A percentile compares a stretch with the other conserved stretches of the same genome.
phyloP scores from a whole-genome alignment of 1,284 basidiomycete genomes.

The Mrakiaceae sp. region DNA sequence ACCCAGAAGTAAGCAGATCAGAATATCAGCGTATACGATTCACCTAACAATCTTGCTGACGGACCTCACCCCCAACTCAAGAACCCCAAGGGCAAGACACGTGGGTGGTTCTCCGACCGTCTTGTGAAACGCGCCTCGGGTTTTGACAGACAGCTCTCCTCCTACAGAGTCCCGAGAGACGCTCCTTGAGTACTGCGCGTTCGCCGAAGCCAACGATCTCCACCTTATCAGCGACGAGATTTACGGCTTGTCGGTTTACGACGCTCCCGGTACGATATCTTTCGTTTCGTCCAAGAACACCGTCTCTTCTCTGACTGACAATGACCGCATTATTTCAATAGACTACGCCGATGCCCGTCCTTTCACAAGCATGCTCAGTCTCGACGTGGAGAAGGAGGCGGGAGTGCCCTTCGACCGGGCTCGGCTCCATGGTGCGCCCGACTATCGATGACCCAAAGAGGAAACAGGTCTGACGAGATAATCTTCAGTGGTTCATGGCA shows the following conservation, averaged over 20 bases:
- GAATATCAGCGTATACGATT: slow-evolving; percentile 14
- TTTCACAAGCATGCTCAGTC: slow-evolving; percentile 35
- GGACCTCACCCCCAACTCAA: slow-evolving; percentile 35
- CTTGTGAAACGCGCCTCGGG: too few species aligned
- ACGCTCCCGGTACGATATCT: slow-evolving; percentile 19
- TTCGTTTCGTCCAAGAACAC: slow-evolving; percentile 7
- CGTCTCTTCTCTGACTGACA: too few species aligned
- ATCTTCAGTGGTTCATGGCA: slow-evolving; percentile 30
- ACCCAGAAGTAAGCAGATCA: too few species aligned
- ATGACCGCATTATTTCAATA: too few species aligned
- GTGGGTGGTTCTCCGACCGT: neutral
- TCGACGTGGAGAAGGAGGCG: slow-evolving; percentile 35
- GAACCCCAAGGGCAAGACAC: slow-evolving; percentile 36
- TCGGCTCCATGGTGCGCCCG: slow-evolving; percentile 30
- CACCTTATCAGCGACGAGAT: slow-evolving; percentile 39
- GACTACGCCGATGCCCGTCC: slow-evolving; percentile 25
- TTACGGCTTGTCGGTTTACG: slow-evolving; percentile 36
- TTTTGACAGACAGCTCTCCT: neutral
- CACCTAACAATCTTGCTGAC: slow-evolving; percentile 9
- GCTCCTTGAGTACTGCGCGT: slow-evolving; percentile 34
- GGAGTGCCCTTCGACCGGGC: slow-evolving; percentile 31
- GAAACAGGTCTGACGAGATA: too few species aligned
- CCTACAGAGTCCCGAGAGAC: slow-evolving; percentile 29
- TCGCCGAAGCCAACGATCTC: slow-evolving; percentile 37
- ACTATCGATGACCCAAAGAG: too few species aligned